phyloP scores from a whole-genome alignment of 768 basidiomycete species.

The Serpula lacrymans region DNA sequence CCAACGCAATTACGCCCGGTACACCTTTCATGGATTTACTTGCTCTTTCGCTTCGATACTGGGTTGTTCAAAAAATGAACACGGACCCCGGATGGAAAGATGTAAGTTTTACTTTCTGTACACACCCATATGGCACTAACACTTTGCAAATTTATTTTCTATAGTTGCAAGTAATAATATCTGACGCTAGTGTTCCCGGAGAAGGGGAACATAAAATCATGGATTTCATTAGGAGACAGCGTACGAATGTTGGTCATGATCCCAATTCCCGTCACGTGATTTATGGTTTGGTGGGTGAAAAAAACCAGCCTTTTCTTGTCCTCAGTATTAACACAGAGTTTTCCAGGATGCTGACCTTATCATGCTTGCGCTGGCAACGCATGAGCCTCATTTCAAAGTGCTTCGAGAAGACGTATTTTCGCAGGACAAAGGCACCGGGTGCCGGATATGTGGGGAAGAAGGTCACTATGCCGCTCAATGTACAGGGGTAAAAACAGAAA shows the following conservation, averaged over 20 bases:
- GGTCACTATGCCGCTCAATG: conserved; percentile 97
- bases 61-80: conserved; percentile 95
- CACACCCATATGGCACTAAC: neutral
- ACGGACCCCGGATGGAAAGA: conserved; percentile 95
- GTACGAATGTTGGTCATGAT: conserved; percentile 84
- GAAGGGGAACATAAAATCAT: conserved; percentile 99
- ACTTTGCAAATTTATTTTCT: neutral
- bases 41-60: conserved; percentile 85
- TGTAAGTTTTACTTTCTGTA: conserved; percentile 40
- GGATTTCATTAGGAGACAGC: conserved; percentile 93
- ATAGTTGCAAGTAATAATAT: conserved; percentile 93
- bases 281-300: conserved; percentile 81
- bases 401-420: conserved; percentile 97
- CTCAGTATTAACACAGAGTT: neutral
- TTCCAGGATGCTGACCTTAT: conserved; percentile 95
- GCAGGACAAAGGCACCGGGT: conserved; percentile 74
- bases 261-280: conserved; percentile 96
- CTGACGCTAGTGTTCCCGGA: conserved; percentile 95
- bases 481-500: conserved; percentile 71
- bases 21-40: conserved; percentile 98
- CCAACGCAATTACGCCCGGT: conserved; percentile 97
- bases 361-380: conserved; percentile 96
- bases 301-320: neutral
- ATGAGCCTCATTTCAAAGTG: conserved; percentile 97
- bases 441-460: conserved; percentile 90